phyloP scores from a whole-genome alignment of 768 basidiomycete species.

The Trametes gibbosa region DNA sequence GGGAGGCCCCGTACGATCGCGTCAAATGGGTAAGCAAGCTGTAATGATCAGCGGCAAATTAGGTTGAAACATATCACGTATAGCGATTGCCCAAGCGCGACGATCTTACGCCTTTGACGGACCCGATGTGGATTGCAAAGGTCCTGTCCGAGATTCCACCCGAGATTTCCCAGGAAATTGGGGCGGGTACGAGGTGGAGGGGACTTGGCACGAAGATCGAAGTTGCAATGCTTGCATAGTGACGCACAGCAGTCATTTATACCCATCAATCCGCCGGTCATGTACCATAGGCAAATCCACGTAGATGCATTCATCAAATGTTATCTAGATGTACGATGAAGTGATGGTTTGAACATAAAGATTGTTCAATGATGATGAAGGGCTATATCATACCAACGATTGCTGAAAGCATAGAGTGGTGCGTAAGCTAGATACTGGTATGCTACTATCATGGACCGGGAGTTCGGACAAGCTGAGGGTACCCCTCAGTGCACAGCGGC shows the following conservation, averaged over 20 bases:
- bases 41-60: not conserved
- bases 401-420: too few species aligned
- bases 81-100: conserved; percentile 69
- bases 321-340: too few species aligned
- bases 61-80: not conserved
- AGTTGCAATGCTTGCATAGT: conserved; percentile 38
- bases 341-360: too few species aligned
- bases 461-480: too few species aligned
- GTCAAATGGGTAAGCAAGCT: conserved; percentile 63
- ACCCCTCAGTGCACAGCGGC: too few species aligned
- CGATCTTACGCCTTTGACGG: conserved; percentile 87
- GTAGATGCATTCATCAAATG: too few species aligned
- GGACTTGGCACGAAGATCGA: conserved; percentile 69
- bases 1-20: conserved; percentile 85
- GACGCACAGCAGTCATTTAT: not conserved
- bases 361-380: too few species aligned
- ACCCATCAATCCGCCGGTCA: not conserved
- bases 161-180: conserved; percentile 54
- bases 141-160: conserved; percentile 61
- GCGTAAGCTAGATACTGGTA: too few species aligned
- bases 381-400: too few species aligned
- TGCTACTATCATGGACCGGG: too few species aligned
- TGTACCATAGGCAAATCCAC: not conserved
- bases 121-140: conserved; percentile 78
- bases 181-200: conserved; percentile 81